Base-by-base conservation (phyloP, 805 yeast species). In the Candida oleophila region DNA sequence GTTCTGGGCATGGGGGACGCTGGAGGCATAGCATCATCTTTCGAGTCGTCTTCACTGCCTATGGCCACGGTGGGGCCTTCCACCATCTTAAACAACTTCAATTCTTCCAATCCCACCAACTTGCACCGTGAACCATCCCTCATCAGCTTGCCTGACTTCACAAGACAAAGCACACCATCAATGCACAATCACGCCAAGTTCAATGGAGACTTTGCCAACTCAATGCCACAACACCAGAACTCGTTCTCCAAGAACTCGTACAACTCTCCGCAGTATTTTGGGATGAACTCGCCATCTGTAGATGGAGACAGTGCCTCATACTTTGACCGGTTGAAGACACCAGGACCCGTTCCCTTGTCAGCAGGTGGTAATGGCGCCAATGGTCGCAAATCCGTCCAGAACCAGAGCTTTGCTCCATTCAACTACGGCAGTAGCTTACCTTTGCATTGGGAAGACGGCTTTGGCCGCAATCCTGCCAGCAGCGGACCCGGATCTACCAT, bases 141-240 rank as follows among this genome's bases (percentile, higher is more conserved):
- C 8, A 56, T 63, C 11, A 63, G 68, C 40, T 59, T 68, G 21
- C 66, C 66, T 1, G 72, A 67, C 42, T 61, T 59, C 46, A 33
- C 47, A 19, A 37, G 45, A 1, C 49, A 46, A 28, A 41, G 41
- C 30, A 43, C 47, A 3, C 49, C 49, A 5, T 43, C 43, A 19
- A 16, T 30, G 8, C 35, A 35, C 8, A 46, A 39, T 12, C 42
- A 15, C 20, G 44, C 28, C 44, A 48, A 12, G 47, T 47, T 30
- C 43, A 38, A 15, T 14, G 32, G 30, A 5, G 30, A 11, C 12
- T 18, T 15, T 19, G 32, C 41, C 16, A 21, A 7, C 35, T n/a
- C 36, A 30, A 2, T 40, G 4, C 49, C 49, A 15, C 35, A 32
- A n/a, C 50, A 48, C 38, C 40, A 47, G n/a, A 43, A 47, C 38